A percentile compares a stretch with the other conserved stretches of the same genome.
phyloP scores from a whole-genome alignment of 2,329 filamentous ascomycete species.

The Grosmannia penicillata region DNA sequence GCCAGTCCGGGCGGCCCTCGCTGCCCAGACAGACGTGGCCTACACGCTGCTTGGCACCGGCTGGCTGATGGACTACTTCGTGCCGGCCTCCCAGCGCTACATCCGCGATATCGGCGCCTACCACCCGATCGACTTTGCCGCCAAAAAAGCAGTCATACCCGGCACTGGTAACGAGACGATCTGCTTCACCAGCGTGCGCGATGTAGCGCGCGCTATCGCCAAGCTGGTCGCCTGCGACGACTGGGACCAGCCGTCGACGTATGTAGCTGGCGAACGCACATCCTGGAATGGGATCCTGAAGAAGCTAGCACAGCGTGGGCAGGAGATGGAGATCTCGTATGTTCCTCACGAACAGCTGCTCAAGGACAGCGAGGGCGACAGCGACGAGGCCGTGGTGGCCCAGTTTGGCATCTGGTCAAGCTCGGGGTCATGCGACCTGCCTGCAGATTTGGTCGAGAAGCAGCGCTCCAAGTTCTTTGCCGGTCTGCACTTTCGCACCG shows the following conservation, averaged over 20 bases:
- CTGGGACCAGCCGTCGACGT: slow-evolving; percentile 1
- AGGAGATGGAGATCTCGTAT: neutral
- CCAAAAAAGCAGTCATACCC: neutral
- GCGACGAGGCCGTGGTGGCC: neutral
- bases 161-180: slow-evolving; percentile 3
- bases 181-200: slow-evolving; percentile 2
- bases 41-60: slow-evolving; percentile 4
- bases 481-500: neutral
- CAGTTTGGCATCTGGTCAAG: slow-evolving; percentile 2
- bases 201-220: slow-evolving; percentile 1
- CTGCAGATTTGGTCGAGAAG: neutral
- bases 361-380: neutral
- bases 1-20: slow-evolving; percentile 2
- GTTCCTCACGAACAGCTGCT: neutral
- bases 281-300: slow-evolving; percentile 2
- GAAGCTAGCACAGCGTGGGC: neutral
- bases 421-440: neutral
- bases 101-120: slow-evolving; percentile 2
- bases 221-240: neutral
- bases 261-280: slow-evolving; percentile 1
- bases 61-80: slow-evolving; percentile 6
- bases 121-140: neutral
- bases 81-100: slow-evolving; percentile 2
- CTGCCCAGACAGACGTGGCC: slow-evolving; percentile 1
- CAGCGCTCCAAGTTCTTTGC: slow-evolving; percentile 1